These are phyloP conservation scores for Amylostereum areolatum DNA, from an alignment of 1,284 basidiomycete species.

Conservation along the genomic window DNA sequence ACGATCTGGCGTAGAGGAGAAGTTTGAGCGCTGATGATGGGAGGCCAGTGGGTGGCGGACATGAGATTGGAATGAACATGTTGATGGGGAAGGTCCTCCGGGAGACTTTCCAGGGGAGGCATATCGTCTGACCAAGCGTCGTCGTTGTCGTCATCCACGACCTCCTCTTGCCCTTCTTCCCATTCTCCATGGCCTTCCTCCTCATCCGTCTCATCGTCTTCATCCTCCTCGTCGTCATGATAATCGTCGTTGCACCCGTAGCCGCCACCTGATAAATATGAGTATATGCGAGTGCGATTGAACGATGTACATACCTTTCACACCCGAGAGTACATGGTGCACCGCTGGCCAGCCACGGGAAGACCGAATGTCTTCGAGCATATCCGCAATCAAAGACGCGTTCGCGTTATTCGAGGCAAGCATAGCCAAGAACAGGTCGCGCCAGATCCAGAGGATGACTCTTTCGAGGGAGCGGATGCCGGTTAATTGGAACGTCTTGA, in stretches of 20 bases:
- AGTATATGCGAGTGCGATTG: background rate
- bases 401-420: conserved; percentile 34
- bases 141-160: conserved; percentile 19
- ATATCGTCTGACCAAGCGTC: conserved; percentile 13
- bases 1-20: conserved; percentile 37
- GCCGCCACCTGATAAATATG: conserved; percentile 8
- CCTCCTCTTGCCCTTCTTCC: conserved; percentile 19
- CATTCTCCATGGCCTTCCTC: conserved; percentile 17
- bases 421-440: conserved; percentile 54
- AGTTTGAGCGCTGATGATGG: conserved; percentile 33
- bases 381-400: conserved; percentile 35
- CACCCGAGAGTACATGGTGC: conserved; percentile 47
- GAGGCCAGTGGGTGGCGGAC: conserved; percentile 48
- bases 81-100: conserved; percentile 20
- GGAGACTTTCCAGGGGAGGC: background rate
- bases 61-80: conserved; percentile 22
- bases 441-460: conserved; percentile 61
- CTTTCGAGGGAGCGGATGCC: conserved; percentile 43
- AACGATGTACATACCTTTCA: conserved; percentile 30
- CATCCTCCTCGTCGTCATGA: conserved; percentile 24
- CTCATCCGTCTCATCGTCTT: conserved; percentile 15
- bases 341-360: conserved; percentile 43
- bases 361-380: conserved; percentile 50
- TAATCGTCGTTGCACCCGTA: conserved; percentile 14
- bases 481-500: conserved; percentile 45